Evolutionary conservation across 345 rosid genomes (phyloP).

Genomic region (Moricandia moricandioides): DNA sequence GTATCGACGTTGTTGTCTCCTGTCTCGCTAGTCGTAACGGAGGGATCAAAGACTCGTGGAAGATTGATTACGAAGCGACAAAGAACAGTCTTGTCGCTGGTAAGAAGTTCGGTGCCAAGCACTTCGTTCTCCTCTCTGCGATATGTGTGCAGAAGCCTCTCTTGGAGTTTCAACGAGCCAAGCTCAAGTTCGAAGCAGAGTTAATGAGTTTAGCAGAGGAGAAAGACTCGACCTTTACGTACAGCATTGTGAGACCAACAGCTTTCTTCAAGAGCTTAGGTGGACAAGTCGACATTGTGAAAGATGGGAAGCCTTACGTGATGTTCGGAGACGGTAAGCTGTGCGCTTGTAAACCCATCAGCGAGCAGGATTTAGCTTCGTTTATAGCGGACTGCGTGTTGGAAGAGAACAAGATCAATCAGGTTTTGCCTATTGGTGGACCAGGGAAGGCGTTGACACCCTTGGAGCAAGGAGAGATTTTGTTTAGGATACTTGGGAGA

Average conservation of each 20-base stretch:
- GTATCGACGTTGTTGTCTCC: constrained; percentile 80
- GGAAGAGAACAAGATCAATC: constrained; percentile 70
- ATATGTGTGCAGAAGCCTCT: constrained; percentile 92
- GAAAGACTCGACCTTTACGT: constrained; percentile 49
- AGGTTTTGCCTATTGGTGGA: constrained; percentile 84
- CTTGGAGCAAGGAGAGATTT: constrained; percentile 79
- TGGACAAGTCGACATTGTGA: constrained; percentile 90
- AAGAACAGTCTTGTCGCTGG: constrained; percentile 86
- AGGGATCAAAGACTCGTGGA: constrained; percentile 92
- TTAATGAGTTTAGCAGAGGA: constrained; percentile 47
- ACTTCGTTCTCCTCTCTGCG: constrained; percentile 85
- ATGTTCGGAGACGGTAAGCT: constrained; percentile 95
- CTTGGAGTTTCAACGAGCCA: constrained; percentile 84
- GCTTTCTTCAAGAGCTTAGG: constrained; percentile 94
- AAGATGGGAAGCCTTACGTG: constrained; percentile 93
- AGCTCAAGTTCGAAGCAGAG: constrained; percentile 83
- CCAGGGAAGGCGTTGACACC: constrained; percentile 93
- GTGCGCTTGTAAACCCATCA: constrained; percentile 95
- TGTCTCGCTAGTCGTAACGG: constrained; percentile 91
- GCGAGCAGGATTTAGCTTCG: constrained; percentile 81
- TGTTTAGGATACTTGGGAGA: constrained; percentile 69
- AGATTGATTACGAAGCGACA: constrained; percentile 86
- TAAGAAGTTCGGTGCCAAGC: constrained; percentile 66
- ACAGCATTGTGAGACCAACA: constrained; percentile 90
- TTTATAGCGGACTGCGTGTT: constrained; percentile 76